Evolutionary conservation across 108 stramenopile species (phyloP).

Genomic region (Skeletonema marinoi): DNA sequence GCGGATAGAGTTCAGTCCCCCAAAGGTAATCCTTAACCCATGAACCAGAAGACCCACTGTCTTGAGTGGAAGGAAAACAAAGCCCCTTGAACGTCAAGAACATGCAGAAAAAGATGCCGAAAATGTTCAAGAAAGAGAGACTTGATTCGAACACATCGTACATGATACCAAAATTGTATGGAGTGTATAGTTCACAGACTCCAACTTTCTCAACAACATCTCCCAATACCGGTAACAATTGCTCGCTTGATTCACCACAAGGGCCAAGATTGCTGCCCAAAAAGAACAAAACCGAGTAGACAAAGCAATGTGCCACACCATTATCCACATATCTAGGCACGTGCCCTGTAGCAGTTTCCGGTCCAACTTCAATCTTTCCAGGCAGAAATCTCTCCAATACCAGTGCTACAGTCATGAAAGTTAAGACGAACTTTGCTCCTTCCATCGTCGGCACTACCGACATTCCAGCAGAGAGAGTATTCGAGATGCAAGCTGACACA

Average conservation of each 20-base stretch:
- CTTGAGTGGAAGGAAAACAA: slow-evolving; percentile 79
- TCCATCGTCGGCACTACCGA: slow-evolving; percentile 49
- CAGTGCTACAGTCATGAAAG: slow-evolving; percentile 82
- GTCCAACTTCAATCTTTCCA: slow-evolving; percentile 63
- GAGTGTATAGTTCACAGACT: slow-evolving; percentile 28
- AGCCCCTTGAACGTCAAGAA: slow-evolving; percentile 90
- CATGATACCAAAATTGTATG: slow-evolving; percentile 58
- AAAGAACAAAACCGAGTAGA: slow-evolving; percentile 37
- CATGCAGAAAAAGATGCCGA: slow-evolving; percentile 90
- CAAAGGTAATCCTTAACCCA: slow-evolving; percentile 94
- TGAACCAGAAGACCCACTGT: slow-evolving; percentile 87
- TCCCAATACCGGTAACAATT: slow-evolving; percentile 1
- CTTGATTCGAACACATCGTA: slow-evolving; percentile 81
- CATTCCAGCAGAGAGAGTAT: slow-evolving; percentile 36
- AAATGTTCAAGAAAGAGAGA: slow-evolving; percentile 88
- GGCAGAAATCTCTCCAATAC: slow-evolving; percentile 80
- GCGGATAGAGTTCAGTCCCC: slow-evolving; percentile 99
- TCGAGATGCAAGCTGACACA: slow-evolving; percentile 21
- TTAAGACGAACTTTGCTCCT: slow-evolving; percentile 51
- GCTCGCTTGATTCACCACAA: slow-evolving; percentile 24
- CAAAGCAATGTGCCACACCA: slow-evolving; percentile 58
- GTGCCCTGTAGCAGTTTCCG: slow-evolving; percentile 67
- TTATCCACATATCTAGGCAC: slow-evolving; percentile 65
- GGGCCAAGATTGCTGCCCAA: slow-evolving; percentile 53
- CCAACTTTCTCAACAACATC: slow-evolving; percentile 2